Conservation (phyloP, 192 early-diverging fungal genomes). For the Backusella luteola region DNA sequence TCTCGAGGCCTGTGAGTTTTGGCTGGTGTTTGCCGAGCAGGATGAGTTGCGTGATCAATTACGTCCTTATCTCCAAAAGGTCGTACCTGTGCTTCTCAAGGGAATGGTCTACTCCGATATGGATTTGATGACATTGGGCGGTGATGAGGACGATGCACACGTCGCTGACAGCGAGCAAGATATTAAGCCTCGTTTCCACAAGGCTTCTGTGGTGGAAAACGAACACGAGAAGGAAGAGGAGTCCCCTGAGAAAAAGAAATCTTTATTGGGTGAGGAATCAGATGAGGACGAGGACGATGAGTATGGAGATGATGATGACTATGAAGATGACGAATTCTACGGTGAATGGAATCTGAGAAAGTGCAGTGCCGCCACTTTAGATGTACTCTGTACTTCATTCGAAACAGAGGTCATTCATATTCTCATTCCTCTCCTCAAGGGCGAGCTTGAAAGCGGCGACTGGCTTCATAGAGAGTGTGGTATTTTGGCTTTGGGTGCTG, state of each 20-base stretch:
- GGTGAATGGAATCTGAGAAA: constrained; percentile 98
- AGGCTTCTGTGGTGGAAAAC: constrained; percentile 74
- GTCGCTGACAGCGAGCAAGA: constrained; percentile 89
- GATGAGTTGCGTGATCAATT: constrained; percentile 73
- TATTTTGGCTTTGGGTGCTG: constrained; percentile 95
- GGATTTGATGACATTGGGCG: constrained; percentile 77
- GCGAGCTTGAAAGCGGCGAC: constrained; percentile 76
- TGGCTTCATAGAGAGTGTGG: constrained; percentile 95
- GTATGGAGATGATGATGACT: constrained; percentile 80
- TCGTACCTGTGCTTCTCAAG: constrained; percentile 90
- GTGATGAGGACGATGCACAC: constrained; percentile 81
- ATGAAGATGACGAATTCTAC: constrained; percentile 82
- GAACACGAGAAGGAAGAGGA: constrained; percentile 22
- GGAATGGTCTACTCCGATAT: constrained; percentile 97
- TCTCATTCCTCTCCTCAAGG: constrained; percentile 84
- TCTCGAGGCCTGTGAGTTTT: constrained; percentile 99
- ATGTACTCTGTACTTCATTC: constrained; percentile 89
- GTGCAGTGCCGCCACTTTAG: constrained; percentile 95
- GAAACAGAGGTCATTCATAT: constrained; percentile 79
- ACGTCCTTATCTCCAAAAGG: constrained; percentile 64
- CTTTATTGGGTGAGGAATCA: constrained; percentile 7
- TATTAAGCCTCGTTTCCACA: constrained; percentile 93
- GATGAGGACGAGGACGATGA: constrained; percentile 76
- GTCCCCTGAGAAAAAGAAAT: neutral
- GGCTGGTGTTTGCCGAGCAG: constrained; percentile 96